These are phyloP conservation scores for Sclerotinia minor DNA, from an alignment of 2,329 filamentous ascomycete species.

Conservation along the genomic window DNA sequence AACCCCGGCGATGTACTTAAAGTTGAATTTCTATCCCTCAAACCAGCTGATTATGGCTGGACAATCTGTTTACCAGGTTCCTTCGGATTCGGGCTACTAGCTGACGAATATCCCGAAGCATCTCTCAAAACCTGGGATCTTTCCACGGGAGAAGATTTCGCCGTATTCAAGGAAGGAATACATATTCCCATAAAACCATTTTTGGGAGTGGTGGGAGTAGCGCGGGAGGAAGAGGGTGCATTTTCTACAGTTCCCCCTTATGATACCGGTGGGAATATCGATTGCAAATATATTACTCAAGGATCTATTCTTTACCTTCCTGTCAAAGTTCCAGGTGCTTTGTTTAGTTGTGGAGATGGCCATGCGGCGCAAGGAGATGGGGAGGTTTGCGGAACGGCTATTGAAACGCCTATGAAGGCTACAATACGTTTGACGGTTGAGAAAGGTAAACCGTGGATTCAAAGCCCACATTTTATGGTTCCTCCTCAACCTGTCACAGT, in stretches of 20 bases:
- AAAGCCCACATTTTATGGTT: conserved; percentile 48
- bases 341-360: conserved; percentile 56
- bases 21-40: conserved; percentile 51
- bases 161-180: conserved; percentile 51
- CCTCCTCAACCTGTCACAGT: conserved; percentile 39
- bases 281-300: conserved; percentile 51
- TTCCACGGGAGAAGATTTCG: conserved; percentile 43
- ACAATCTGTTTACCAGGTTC: conserved; percentile 52
- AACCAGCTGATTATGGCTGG: conserved; percentile 52
- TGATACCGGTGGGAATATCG: conserved; percentile 55
- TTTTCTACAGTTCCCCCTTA: conserved; percentile 53
- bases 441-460: conserved; percentile 49
- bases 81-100: conserved; percentile 51
- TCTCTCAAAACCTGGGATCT: conserved; percentile 53
- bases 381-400: conserved; percentile 57
- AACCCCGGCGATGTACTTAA: conserved; percentile 54
- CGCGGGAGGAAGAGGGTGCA: conserved; percentile 48
- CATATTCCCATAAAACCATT: conserved; percentile 53
- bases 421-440: conserved; percentile 51
- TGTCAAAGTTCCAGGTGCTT: conserved; percentile 50
- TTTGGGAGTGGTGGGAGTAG: conserved; percentile 54
- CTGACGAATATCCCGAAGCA: conserved; percentile 49
- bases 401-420: conserved; percentile 54
- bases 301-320: conserved; percentile 52
- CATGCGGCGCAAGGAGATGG: conserved; percentile 57